Base-by-base conservation (phyloP, 108 stramenopile species). In the Skeletonema potamos region DNA sequence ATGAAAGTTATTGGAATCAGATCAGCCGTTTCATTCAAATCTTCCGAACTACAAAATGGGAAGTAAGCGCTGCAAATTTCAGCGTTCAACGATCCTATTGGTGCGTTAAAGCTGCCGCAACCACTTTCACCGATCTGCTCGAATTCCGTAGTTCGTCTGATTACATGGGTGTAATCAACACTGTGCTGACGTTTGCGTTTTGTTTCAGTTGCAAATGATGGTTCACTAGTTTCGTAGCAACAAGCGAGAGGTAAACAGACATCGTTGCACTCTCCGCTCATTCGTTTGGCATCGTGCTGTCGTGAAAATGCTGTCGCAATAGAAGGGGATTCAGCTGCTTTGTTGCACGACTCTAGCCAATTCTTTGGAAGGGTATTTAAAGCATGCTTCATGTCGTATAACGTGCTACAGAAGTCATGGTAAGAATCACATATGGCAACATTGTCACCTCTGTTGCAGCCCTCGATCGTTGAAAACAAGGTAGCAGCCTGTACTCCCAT, bases 1-100 rank as follows among this genome's bases (percentile, higher is more conserved):
- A 2, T 15, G n/a, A 3, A n/a, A 41, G 39, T n/a, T 41, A 18
- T 51, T 22, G 36, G 13, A 34, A 29, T 12, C n/a, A n/a, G n/a
- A n/a, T n/a, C n/a, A n/a, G n/a, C n/a, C n/a, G n/a, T n/a, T n/a
- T n/a, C n/a, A n/a, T n/a, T n/a, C n/a, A n/a, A n/a, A 30, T 71
- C 27, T 24, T 24, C 3, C 6, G 72, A 55, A 56, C 64, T 72
- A 34, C 72, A 72, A 44, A 48, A 72, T 29, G 43, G 34, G 27
- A 39, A 20, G 22, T 51, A 51, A 30, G 72, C 62, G 37, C 43
- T 30, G 44, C 72, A 72, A 57, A 72, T 72, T 64, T 57, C 55
- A 24, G 62, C 62, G 43, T 61, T 72, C 39, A 72, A 22, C 17
- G 72, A 64, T 0, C 63, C 62, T 20, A 28, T 39, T 2, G 33